These are phyloP conservation scores for Jimgerdemannia lactiflua DNA, from an alignment of 192 early-diverging fungal genomes.

Conservation along the genomic window DNA sequence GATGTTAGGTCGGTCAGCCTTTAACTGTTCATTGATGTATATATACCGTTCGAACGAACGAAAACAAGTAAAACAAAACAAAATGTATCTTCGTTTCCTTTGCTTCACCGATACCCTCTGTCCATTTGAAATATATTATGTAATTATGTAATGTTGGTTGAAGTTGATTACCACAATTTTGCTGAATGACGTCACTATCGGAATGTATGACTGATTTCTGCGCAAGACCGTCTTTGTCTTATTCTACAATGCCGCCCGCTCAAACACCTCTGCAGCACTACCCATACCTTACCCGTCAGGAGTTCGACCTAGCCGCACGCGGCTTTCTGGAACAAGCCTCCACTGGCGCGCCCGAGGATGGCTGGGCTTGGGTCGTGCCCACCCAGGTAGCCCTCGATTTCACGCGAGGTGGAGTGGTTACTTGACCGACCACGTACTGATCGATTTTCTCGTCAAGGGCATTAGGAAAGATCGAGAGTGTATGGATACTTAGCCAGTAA, in stretches of 20 bases:
- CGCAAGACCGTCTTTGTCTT: too few species aligned
- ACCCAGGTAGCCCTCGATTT: background rate
- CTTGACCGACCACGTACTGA: background rate
- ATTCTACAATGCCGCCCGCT: background rate
- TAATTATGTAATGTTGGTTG: too few species aligned
- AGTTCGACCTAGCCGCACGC: background rate
- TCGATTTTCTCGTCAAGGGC: background rate
- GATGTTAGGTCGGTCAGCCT: background rate
- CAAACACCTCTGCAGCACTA: background rate
- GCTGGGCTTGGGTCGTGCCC: background rate
- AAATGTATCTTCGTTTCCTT: too few species aligned
- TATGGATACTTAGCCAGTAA: background rate
- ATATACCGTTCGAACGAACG: too few species aligned
- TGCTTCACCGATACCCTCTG: too few species aligned
- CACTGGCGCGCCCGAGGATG: background rate
- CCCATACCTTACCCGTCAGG: background rate
- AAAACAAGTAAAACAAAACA: too few species aligned
- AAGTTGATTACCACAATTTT: too few species aligned
- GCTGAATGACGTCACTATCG: too few species aligned
- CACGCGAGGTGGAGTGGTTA: background rate
- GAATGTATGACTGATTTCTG: too few species aligned
- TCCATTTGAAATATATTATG: too few species aligned
- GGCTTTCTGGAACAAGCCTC: background rate
- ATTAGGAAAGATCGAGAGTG: background rate
- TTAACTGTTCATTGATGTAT: background rate